These are phyloP conservation scores for Didymella glomerata DNA, from an alignment of 2,329 filamentous ascomycete species.

Conservation along the genomic window DNA sequence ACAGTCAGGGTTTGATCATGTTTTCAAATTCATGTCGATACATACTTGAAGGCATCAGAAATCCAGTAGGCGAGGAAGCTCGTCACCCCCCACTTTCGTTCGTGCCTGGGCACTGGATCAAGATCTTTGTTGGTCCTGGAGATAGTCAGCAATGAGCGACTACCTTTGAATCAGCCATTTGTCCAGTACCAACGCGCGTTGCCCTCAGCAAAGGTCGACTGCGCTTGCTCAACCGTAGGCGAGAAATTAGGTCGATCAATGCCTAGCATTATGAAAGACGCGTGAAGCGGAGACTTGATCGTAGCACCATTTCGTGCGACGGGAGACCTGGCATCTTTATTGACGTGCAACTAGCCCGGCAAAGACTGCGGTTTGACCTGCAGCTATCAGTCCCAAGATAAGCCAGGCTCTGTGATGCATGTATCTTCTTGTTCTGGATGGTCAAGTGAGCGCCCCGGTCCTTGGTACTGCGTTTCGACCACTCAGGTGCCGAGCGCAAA, in stretches of 20 bases:
- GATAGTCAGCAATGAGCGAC: slow-evolving; percentile 1
- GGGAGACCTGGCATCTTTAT: slow-evolving; percentile 14
- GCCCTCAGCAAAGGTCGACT: slow-evolving; percentile 57
- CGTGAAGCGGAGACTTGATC: no score
- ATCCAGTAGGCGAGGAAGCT: slow-evolving; percentile 62
- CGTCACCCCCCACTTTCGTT: slow-evolving; percentile 57
- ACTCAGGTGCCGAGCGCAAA: slow-evolving; percentile 16
- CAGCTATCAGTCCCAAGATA: slow-evolving; percentile 25
- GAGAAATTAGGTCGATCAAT: slow-evolving; percentile 50
- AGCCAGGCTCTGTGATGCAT: slow-evolving; percentile 12
- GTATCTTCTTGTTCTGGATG: slow-evolving; percentile 4
- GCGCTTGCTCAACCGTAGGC: slow-evolving; percentile 56
- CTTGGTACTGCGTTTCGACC: slow-evolving; percentile 4
- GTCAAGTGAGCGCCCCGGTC: slow-evolving; percentile 1
- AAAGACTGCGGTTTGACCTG: slow-evolving; percentile 8
- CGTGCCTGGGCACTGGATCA: slow-evolving; percentile 57
- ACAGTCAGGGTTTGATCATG: neutral
- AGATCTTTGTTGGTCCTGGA: slow-evolving; percentile 59
- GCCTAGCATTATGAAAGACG: slow-evolving; percentile 34
- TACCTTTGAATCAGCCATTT: neutral
- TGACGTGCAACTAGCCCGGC: slow-evolving; percentile 2
- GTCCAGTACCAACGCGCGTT: slow-evolving; percentile 44
- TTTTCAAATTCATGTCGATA: neutral
- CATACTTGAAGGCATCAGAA: slow-evolving; percentile 60
- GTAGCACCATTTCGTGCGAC: neutral